phyloP scores from a whole-genome alignment of 2,329 filamentous ascomycete species.

The Cercospora zeina region DNA sequence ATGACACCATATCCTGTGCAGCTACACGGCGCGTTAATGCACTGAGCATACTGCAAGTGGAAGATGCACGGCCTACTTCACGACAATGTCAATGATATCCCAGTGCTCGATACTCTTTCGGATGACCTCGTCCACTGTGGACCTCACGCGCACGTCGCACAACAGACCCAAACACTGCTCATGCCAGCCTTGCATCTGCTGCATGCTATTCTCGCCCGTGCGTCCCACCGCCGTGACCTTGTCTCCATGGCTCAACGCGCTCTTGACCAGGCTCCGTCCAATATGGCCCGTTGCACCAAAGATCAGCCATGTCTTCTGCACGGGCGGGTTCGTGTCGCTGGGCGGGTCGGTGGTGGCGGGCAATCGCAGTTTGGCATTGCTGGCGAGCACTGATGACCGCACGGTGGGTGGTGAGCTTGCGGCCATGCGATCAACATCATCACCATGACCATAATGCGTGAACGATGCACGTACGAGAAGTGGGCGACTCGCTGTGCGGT shows the following conservation, averaged over 20 bases:
- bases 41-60: not conserved
- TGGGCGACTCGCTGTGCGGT: constrained; percentile 5
- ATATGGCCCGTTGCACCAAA: constrained; percentile 98
- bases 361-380: constrained; percentile 53
- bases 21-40: constrained; percentile 35
- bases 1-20: constrained; percentile 96
- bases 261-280: constrained; percentile 84
- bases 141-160: constrained; percentile 82
- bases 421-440: constrained; percentile 15
- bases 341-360: constrained; percentile 87
- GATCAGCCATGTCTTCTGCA: constrained; percentile 86
- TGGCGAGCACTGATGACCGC: constrained; percentile 26
- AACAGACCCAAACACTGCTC: constrained; percentile 74
- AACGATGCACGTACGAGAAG: constrained; percentile 9
- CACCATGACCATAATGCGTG: not conserved
- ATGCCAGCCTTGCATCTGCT: constrained; percentile 71
- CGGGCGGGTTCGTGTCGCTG: constrained; percentile 65
- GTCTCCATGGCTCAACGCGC: constrained; percentile 76
- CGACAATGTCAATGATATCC: constrained; percentile 76
- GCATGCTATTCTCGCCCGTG: constrained; percentile 70
- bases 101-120: constrained; percentile 71
- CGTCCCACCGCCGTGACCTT: constrained; percentile 83
- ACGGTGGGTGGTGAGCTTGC: constrained; percentile 18
- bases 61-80: constrained; percentile 56
- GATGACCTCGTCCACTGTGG: constrained; percentile 73